Evolutionary conservation across 164 flowering plant genomes (phyloP), one percentile per base, ranked within the genome.

Genomic region (Cinnamomum micranthum): DNA sequence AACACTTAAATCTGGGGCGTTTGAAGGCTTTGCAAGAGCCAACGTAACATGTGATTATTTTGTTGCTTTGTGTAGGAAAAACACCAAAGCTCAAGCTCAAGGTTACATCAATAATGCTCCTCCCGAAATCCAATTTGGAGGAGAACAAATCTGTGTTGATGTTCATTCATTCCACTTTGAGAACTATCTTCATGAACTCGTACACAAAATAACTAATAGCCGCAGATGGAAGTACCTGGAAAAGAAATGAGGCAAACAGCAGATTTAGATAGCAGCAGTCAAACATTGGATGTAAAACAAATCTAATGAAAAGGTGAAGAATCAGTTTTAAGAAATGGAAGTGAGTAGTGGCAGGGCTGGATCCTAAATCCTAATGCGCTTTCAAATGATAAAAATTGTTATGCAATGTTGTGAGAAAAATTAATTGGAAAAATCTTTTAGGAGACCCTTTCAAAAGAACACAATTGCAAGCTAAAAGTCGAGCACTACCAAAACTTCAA

Each of bases 211-310:
- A 94, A 83, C 97, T 91, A 69, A 91, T 94, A 55, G 98, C 77
- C 65, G 98, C 97, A 3, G 98, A 94, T 55, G 97, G 98, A 62
- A 92, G 81, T 24, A 94, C 96, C 98, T 94, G 87, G 76, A 72
- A 78, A 79, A 47, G 74, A 6, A 58, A 72, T 73, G 58, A 28
- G 24, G 24, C 2, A 23, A 31, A 9, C 11, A 41, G 47, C 11
- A 41, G 31, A 2, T 71, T 28, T 33, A 52, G 51, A n/a, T 31
- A 19, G 22, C 27, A 70, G 33, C 22, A 13, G 35, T 12, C 6
- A 31, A 31, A 31, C 6, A 31, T 4, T 23, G 19, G 35, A 25
- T 55, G 5, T 15, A 55, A 55, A 55, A 55, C n/a, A 17, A 55
- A 55, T 3, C 60, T 55, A 13, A 14, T 3, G 60, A 55, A 55